Evolutionary conservation across 768 basidiomycete genomes (phyloP), one percentile per base, ranked within the genome.

Genomic region (Gautieria morchelliformis): DNA sequence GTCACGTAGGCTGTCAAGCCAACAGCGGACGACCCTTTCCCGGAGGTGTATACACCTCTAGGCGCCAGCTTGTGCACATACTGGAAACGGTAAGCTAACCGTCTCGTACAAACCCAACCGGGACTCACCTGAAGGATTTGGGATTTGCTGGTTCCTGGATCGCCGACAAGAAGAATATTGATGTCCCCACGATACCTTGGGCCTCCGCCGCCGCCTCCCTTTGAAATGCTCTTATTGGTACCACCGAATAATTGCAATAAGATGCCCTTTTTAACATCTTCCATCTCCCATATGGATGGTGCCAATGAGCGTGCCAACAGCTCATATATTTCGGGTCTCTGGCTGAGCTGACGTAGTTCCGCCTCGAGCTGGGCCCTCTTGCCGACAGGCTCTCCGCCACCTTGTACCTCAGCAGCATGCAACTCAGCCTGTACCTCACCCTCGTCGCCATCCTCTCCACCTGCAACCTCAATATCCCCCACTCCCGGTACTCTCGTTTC

Each of bases 41-140:
- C 96, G 3, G 93, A 96, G 0, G 96, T 91, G 70, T 92, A 99
- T 8, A 99, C 95, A 35, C 96, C 96, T 58, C 96, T 80, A 35
- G 96, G 96, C 0, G 96, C 95, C 60, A 99, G 93, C 73, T 97
- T 95, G 72, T 99, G 94, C 0, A 99, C 96, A 69, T 98, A 98
- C 93, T 98, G 64, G 3, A 22, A 63, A 51, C 20, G 17, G 40
- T 10, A 50, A 51, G 17, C 64, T 17, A 64, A 24, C n/a, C 11
- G 14, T 17, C 33, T 37, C 12, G 6, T 30, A 57, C 14, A 32
- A 5, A 51, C 32, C 4, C 17, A 30, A 32, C 9, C 1, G 11
- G 24, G 1, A 66, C 77, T 66, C 62, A 89, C 95, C 74, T 90
- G 84, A 35, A 99, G 69, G 60, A 99, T 93, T 68, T 99, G 96